Base-by-base conservation (phyloP, 2,329 filamentous ascomycete species). In the Alternaria alternata region DNA sequence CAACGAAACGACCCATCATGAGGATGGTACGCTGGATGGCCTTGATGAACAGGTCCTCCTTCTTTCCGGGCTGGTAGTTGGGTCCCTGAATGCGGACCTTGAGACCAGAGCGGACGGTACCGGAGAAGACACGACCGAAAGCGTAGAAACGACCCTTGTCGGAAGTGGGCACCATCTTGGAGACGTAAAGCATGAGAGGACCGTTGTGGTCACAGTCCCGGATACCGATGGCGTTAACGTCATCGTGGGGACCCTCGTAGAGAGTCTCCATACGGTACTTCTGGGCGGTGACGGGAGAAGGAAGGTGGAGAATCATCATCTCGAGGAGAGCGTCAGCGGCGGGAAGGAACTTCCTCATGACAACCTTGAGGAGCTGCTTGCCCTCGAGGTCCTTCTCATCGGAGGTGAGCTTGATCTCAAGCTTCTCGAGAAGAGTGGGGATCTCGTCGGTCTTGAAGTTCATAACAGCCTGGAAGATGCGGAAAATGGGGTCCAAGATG, bases 61-160 rank as follows among this genome's bases (percentile, higher is more conserved):
- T 99, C 89, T 94, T 95, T 81, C 95, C 95, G 74, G 95, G 95
- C 75, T 86, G 85, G 89, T 98, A 99, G 91, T 98, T 98, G 82
- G 95, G 95, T 72, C 95, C 95, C 88, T 99, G 95, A 82, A 99
- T 99, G 84, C 95, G 95, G 89, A 99, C 95, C 91, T 98, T 98
- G 78, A 98, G 87, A 86, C 95, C 95, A 74, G 95, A 98, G 79
- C 88, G 88, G 86, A 97, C 95, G 81, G 94, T 98, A 91, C 95
- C 95, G 75, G 95, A 87, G 89, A 98, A 99, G 85, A 99, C 95
- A 96, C 95, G 95, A 86, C 95, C 95, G 86, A 99, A 99, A 82
- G 95, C 95, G 87, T 97, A 99, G 93, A 99, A 99, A 86, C 95
- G 94, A 84, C 95, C 95, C 91, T 97, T 98, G 81, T 99, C 95